Percentiles rank a stretch among this genome's conserved stretches.
Evolutionary conservation across 2,329 filamentous ascomycete genomes (phyloP).

Genomic region (Pseudogymnoascus sp.): DNA sequence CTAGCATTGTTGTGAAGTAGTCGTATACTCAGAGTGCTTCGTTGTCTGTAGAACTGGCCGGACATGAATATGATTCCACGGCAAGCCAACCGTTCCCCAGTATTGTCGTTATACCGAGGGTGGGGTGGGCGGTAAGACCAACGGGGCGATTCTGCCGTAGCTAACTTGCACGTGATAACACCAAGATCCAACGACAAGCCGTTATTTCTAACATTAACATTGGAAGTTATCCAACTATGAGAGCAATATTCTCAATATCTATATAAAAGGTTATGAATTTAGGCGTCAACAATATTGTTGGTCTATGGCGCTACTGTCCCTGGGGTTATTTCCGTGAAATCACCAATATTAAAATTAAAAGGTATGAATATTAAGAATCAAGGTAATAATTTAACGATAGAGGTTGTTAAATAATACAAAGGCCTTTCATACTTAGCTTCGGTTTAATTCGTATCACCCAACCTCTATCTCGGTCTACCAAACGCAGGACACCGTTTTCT

Average conservation of each 20-base stretch:
- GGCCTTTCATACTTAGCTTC: neutral
- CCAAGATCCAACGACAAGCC: neutral
- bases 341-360: too few relatives aligned
- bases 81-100: neutral
- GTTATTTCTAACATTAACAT: neutral
- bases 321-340: neutral
- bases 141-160: neutral
- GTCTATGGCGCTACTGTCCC: neutral
- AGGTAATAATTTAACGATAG: too few relatives aligned
- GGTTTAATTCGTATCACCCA: neutral
- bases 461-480: neutral
- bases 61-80: conserved; percentile 8
- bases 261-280: neutral
- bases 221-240: neutral
- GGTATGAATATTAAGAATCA: too few relatives aligned
- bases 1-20: conserved; percentile 6
- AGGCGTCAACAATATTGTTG: neutral
- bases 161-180: neutral
- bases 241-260: neutral
- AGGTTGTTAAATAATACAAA: neutral
- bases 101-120: conserved; percentile 3
- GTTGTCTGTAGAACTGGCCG: conserved; percentile 1
- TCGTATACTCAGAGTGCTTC: neutral
- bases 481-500: neutral
- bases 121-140: conserved; percentile 4